These are phyloP conservation scores for Sisymbrium altissimum DNA, from an alignment of 345 rosid genomes.

Conservation along the genomic window DNA sequence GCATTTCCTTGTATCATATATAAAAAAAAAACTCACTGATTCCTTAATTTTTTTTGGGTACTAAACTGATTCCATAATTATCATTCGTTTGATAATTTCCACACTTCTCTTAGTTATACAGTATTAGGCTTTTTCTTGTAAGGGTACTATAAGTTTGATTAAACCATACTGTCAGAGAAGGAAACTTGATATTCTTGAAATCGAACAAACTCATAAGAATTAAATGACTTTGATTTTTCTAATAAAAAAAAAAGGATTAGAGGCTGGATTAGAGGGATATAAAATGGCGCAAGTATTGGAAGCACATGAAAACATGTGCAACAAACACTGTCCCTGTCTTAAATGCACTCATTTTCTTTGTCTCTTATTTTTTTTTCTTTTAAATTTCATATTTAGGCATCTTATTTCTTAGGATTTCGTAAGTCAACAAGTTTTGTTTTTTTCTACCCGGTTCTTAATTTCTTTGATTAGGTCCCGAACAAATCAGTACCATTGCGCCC, in stretches of 20 bases:
- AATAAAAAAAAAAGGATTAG: constrained; percentile 14
- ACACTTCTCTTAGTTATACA: too few relatives aligned
- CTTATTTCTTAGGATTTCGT: neutral
- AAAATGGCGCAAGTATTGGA: constrained; percentile 20
- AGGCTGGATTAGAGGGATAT: constrained; percentile 15
- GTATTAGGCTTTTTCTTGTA: neutral
- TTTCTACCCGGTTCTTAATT: neutral
- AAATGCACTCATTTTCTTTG: constrained; percentile 15
- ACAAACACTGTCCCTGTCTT: constrained; percentile 28
- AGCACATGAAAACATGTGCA: constrained; percentile 35
- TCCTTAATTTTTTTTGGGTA: too few relatives aligned
- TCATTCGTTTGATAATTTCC: too few relatives aligned
- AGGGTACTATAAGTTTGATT: neutral
- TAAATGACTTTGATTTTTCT: neutral
- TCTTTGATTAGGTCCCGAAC: constrained; percentile 10
- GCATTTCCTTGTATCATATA: too few relatives aligned
- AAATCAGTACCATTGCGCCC: neutral
- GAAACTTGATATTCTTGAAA: neutral
- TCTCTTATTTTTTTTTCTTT: neutral
- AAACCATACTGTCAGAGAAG: neutral
- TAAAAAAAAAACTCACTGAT: neutral
- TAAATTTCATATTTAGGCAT: neutral
- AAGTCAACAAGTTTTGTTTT: neutral
- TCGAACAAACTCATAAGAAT: constrained; percentile 12
- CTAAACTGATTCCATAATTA: neutral